phyloP scores from a whole-genome alignment of 1,139 yeast species.

The Suhomyces bribrorum region DNA sequence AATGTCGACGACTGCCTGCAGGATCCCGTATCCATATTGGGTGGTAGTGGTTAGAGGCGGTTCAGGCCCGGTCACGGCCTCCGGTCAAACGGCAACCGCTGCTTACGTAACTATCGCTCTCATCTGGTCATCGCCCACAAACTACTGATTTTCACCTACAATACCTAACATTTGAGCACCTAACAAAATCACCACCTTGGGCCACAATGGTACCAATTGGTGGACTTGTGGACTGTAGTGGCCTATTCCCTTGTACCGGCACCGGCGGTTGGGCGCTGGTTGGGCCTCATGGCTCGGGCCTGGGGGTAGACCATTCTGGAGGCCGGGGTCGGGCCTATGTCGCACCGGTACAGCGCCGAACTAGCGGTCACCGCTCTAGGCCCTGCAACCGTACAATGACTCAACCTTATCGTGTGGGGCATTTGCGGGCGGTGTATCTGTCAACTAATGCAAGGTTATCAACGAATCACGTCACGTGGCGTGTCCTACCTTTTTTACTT shows the following conservation, averaged over 20 bases:
- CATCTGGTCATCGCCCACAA: no score
- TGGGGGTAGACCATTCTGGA: neutral
- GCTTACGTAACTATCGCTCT: no score
- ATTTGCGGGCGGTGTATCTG: no score
- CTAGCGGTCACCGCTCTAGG: slow-evolving; percentile 1
- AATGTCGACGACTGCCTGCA: slow-evolving; percentile 8
- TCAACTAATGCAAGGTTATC: no score
- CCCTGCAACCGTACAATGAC: neutral
- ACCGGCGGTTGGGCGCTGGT: slow-evolving; percentile 15
- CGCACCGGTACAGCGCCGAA: slow-evolving; percentile 4
- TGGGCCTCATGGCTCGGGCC: slow-evolving; percentile 5
- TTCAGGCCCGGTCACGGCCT: slow-evolving; percentile 15
- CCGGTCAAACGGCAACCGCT: slow-evolving; percentile 2
- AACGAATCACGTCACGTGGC: no score
- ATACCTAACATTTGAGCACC: no score
- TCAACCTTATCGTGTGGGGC: slow-evolving; percentile 1
- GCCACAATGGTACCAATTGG: no score
- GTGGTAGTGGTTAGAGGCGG: slow-evolving; percentile 8
- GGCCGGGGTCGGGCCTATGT: slow-evolving; percentile 1
- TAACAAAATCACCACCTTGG: no score
- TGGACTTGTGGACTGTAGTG: no score
- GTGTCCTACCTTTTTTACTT: no score
- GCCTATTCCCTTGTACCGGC: no score
- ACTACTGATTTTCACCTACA: no score
- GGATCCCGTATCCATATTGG: slow-evolving; percentile 1